Evolutionary conservation across 768 basidiomycete species (phyloP), one percentile per base, ranked within the genome.

Genomic region (Sistotremastrum niveocremeum): DNA sequence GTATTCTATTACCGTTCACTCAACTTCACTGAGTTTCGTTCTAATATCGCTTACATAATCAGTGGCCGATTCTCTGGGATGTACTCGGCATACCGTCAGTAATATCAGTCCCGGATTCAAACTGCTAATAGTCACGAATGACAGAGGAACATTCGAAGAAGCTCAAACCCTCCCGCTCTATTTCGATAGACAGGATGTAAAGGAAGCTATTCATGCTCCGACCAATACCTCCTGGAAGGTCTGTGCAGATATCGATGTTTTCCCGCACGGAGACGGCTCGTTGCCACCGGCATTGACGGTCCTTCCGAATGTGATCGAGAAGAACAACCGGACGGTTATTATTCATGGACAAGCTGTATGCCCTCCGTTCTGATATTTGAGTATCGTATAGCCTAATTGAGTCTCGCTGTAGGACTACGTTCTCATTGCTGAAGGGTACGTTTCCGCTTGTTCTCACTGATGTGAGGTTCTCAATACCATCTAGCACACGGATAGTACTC

Each of bases 1-100:
- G 71, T 4, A 69, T 65, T 48, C 56, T 70, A 7, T 36, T 37
- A 35, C 12, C 12, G 39, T 37, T 20, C 9, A n/a, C 1, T 9
- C 3, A n/a, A n/a, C 6, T 47, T 20, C 11, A n/a, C 1, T 9
- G 7, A n/a, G 29, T 12, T 47, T 20, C 11, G 37, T 38, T 35
- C 37, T 20, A 20, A 20, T 20, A 20, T 20, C 20, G 20, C 39
- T 45, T 44, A 7, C 30, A 29, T 8, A 0, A 20, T 7, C 39
- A 68, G 52, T 83, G 65, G 60, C 84, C 82, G 0, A 67, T 81
- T 38, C 63, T 80, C 7, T 85, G 81, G 83, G 83, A 85, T 49
- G 81, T 84, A 4, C 77, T 85, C 32, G 83, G 82, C n/a, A 84
- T 81, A 70, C 82, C 83, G 76, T 81, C 53, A 34, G 75, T 57